Percentiles rank a stretch among this genome's conserved stretches.
These are phyloP conservation scores for Hemileccinum impolitum DNA, from an alignment of 768 basidiomycete species.

Conservation along the genomic window DNA sequence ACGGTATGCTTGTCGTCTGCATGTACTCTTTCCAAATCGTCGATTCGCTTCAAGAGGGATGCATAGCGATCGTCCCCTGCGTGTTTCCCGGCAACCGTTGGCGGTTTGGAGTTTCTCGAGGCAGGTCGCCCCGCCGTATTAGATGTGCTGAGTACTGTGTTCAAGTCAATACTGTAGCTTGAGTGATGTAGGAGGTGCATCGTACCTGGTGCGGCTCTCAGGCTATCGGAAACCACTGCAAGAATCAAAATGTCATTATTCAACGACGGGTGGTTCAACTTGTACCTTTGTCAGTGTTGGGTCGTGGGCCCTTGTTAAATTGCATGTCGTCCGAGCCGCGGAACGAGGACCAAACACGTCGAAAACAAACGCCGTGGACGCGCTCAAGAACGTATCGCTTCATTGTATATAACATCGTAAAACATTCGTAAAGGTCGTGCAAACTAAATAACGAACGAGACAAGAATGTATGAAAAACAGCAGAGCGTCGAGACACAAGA, in stretches of 20 bases:
- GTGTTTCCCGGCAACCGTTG: conserved; percentile 16
- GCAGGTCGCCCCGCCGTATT: conserved; percentile 21
- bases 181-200: background rate
- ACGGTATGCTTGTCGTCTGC: conserved; percentile 65
- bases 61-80: conserved; percentile 46
- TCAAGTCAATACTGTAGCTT: background rate
- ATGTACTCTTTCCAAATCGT: conserved; percentile 61
- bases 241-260: background rate
- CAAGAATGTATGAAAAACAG: conserved; percentile 1
- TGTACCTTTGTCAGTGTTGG: conserved; percentile 10
- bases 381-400: conserved; percentile 8
- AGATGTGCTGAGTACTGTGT: conserved; percentile 36
- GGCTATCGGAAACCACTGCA: conserved; percentile 26
- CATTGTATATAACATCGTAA: conserved; percentile 29
- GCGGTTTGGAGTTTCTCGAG: conserved; percentile 26
- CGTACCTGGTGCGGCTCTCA: conserved; percentile 42
- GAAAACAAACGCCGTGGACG: conserved; percentile 18
- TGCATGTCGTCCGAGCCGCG: conserved; percentile 24
- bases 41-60: conserved; percentile 57
- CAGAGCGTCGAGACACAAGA: conserved; percentile 10
- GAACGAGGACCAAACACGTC: conserved; percentile 18
- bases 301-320: conserved; percentile 49
- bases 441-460: conserved; percentile 10
- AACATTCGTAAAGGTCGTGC: conserved; percentile 25
- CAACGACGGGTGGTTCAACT: background rate